Conservation (phyloP, 805 yeast genomes). For the Hyphopichia homilentoma region DNA sequence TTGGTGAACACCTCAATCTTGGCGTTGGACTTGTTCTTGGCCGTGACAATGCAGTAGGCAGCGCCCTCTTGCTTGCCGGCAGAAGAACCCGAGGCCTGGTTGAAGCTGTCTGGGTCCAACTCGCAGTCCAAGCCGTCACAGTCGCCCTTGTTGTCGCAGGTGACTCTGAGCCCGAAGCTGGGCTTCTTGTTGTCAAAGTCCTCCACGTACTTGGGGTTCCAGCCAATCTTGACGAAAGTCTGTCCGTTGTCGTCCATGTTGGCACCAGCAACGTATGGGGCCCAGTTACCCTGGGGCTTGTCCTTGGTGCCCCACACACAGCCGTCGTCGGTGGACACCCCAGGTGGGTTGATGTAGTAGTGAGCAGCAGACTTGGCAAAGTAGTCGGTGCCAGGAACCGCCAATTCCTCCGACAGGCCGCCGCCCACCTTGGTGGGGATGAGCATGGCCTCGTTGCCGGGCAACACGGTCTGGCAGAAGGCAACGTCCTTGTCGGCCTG, state of each 20-base stretch:
- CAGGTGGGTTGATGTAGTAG: conserved; percentile 81
- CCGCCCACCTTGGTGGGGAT: conserved; percentile 72
- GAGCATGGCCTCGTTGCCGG: conserved; percentile 93
- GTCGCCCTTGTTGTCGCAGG: conserved; percentile 64
- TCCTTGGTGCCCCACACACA: conserved; percentile 78
- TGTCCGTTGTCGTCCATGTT: conserved; percentile 67
- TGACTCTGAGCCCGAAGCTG: conserved; percentile 64
- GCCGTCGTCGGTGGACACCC: conserved; percentile 69
- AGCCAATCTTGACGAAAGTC: conserved; percentile 81
- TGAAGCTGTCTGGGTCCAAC: conserved; percentile 69
- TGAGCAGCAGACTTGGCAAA: conserved; percentile 88
- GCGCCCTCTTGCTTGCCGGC: conserved; percentile 54
- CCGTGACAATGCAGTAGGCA: conserved; percentile 82
- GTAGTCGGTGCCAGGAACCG: conserved; percentile 82
- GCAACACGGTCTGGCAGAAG: conserved; percentile 88
- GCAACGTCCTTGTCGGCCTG: conserved; percentile 60
- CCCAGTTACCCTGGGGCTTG: conserved; percentile 82
- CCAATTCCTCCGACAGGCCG: conserved; percentile 49
- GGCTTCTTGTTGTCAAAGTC: conserved; percentile 56
- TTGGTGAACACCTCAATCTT: conserved; percentile 77
- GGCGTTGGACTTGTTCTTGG: conserved; percentile 58
- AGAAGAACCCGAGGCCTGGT: conserved; percentile 44
- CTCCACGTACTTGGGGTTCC: conserved; percentile 85
- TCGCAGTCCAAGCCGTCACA: conserved; percentile 81
- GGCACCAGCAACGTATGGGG: conserved; percentile 92